Base-by-base conservation (phyloP, 805 yeast species). In the Myxozyma lipomycoides region DNA sequence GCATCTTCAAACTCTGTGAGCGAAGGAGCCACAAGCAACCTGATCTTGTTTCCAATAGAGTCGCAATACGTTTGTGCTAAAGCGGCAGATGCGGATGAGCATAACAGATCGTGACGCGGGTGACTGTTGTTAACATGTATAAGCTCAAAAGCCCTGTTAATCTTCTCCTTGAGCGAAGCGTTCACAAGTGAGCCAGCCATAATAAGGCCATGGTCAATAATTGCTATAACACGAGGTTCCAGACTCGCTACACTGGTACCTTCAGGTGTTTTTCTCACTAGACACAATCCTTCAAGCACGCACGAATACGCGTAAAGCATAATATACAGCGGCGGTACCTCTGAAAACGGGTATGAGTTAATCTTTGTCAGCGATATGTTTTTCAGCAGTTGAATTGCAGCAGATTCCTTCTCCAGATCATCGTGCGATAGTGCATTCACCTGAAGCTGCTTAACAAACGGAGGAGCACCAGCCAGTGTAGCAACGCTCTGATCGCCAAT, bases 191-290 rank as follows among this genome's bases (percentile, higher is more conserved):
- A 10, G 9, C 56, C 56, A 15, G 47, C 43, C 3, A 45, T 36
- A 24, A 52, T 45, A 2, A 52, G 25, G 2, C 45, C 56, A 4
- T 45, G 40, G 26, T 52, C 56, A 40, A 22, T n/a, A 15, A 10
- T 35, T 40, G 43, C 7, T 6, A 25, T 7, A 7, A 35, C 38
- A n/a, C 7, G 10, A 9, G 43, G 7, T 18, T 40, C 32, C 9
- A 40, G 6, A 5, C 7, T n/a, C 26, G 10, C 18, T 6, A 17
- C n/a, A 30, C 43, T 6, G 43, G 32, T 23, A 10, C 7, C 12
- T 7, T 40, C 18, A 6, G 32, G 43, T 35, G n/a, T 7, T 12
- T 40, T n/a, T n/a, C 7, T 7, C 7, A 40, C n/a, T 35, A 40
- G 15, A 15, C 21, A 28, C 26, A 49, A 18, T 4, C 50, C 43